Evolutionary conservation across 768 basidiomycete genomes (phyloP), one percentile per base, ranked within the genome.

Genomic region (Mycena alexandri): DNA sequence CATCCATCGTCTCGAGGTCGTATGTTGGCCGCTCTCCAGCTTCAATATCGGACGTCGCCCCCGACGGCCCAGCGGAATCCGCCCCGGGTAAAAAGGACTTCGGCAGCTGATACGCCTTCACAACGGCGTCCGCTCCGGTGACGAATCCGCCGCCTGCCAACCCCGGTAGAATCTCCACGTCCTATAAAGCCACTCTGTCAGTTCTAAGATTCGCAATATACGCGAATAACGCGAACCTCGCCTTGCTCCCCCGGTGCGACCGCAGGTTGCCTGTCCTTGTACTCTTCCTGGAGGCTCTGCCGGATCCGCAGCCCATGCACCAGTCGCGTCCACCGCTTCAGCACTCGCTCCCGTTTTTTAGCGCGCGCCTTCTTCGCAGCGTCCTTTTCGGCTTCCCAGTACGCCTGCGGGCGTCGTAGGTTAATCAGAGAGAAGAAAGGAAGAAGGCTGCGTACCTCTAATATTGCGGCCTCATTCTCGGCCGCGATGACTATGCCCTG

Each of bases 221-320:
- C 29, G 48, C 50, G 1, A 14, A 48, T 60, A 61, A 43, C 7
- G 62, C 74, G 59, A 58, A 74, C 73, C 60, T 71, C 64, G n/a
- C 53, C 58, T 22, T 62, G 42, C 22, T 33, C 48, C 64, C 52
- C 65, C 64, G 75, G 51, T 63, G n/a, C 72, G 33, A 67, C 63
- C 25, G 76, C 59, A 24, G 68, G 62, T 36, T 67, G 67, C 53
- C 78, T 78, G 38, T 75, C 73, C 29, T 80, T 86, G 78, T 97
- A 98, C 75, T 96, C 90, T 56, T 87, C 88, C 74, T 91, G 91
- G 38, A 98, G 82, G 50, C 95, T 87, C 72, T 93, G 86, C 17
- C 95, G 87, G 65, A 99, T 93, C 41, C 93, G 87, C 51, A 99
- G 84, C 4, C 96, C 98, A 34, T 93, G 92, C 25, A 99, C 85